Evolutionary conservation across 2,329 filamentous ascomycete genomes (phyloP).

Genomic region (Scytalidium sp.): DNA sequence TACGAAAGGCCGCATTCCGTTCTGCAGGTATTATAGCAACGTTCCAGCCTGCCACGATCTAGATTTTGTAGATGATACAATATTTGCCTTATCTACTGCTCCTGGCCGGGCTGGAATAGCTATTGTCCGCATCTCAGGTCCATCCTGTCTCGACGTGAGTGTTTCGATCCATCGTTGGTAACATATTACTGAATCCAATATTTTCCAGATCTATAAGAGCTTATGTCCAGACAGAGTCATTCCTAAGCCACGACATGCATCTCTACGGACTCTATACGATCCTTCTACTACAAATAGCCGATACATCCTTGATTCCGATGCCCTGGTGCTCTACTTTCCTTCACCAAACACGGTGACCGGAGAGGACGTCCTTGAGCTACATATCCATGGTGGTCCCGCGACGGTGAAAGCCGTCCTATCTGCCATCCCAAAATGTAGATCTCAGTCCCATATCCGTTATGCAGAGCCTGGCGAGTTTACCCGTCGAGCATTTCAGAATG

Average conservation of each 20-base stretch:
- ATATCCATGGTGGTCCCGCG: constrained; percentile 89
- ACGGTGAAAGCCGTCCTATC: constrained; percentile 82
- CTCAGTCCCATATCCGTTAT: constrained; percentile 60
- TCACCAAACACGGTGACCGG: constrained; percentile 81
- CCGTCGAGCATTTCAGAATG: constrained; percentile 83
- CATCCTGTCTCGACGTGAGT: constrained; percentile 64
- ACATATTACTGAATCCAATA: constrained; percentile 8
- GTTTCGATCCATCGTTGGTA: constrained; percentile 1
- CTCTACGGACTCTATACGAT: constrained; percentile 71
- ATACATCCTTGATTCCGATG: constrained; percentile 65
- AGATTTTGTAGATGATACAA: constrained; percentile 50
- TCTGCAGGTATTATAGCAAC: background rate
- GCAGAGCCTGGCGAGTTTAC: constrained; percentile 97
- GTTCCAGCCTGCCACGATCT: background rate
- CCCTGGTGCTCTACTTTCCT: constrained; percentile 81
- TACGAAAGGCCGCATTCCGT: background rate
- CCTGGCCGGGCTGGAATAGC: constrained; percentile 86
- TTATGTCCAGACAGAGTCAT: constrained; percentile 54
- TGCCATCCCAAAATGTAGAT: constrained; percentile 62
- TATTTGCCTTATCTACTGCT: constrained; percentile 89
- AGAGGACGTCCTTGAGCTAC: constrained; percentile 87
- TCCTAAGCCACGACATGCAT: constrained; percentile 62
- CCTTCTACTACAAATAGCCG: constrained; percentile 37
- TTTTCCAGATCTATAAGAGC: constrained; percentile 56
- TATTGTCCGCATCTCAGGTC: constrained; percentile 82